Base-by-base conservation (phyloP, 495 filamentous ascomycete genomes). In the Xylona heveae region DNA sequence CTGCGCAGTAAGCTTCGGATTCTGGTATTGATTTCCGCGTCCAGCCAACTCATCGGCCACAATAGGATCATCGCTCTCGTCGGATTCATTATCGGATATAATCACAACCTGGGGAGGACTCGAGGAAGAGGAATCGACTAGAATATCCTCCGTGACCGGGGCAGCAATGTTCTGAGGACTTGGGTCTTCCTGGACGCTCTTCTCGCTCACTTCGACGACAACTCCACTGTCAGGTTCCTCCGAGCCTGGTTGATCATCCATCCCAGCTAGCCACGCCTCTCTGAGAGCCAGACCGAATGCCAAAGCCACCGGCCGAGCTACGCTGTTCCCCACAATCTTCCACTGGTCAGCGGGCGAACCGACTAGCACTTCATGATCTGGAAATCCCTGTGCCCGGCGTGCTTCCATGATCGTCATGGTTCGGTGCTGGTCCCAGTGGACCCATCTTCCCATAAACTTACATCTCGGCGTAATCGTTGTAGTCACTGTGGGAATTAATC, bases 311-410 rank as follows among this genome's bases (percentile, higher is more conserved):
- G 56, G 55, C 15, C 74, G 60, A n/a, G 68, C 62, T 2, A 83
- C 78, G 30, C 65, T 69, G 43, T 84, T 83, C 0, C 76, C 78
- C 9, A 79, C 52, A 23, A 76, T 60, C 34, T 59, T 65, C 52
- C 62, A 69, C 39, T 71, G 64, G 8, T 66, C 48, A 0, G 32
- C 22, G 1, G 55, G 40, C 5, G 30, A 34, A 0, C 74, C 78
- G 7, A 81, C 38, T 1, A 84, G 38, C 0, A 82, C 60, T 24
- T 81, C 77, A 10, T 72, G 31, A 36, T 82, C 74, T 0, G 53
- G 68, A 30, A 68, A 70, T 0, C 71, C 64, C 50, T 84, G 78
- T 0, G 64, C 72, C 5, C 74, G 50, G 0, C 71, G 48, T 1
- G 53, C 59, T 50, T 84, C 78, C 55, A 69, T 52, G 8, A 79